Percentiles rank a stretch among this genome's conserved stretches.
Conservation (phyloP, 1,284 basidiomycete genomes). For the Tilletia setariae region DNA sequence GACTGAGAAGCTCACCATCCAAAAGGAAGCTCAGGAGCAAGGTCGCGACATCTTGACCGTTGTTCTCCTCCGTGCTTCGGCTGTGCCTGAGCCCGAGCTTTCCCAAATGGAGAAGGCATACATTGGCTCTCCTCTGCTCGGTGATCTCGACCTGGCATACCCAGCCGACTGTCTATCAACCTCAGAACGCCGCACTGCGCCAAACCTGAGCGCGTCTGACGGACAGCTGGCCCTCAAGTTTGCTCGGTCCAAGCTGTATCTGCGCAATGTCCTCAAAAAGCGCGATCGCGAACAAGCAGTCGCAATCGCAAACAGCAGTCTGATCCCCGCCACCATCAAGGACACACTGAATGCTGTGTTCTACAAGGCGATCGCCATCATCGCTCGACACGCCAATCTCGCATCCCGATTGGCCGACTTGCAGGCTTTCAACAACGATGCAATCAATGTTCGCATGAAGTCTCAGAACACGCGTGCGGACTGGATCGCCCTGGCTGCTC, state of each 20-base stretch:
- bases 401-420: constrained; percentile 46
- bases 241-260: constrained; percentile 46
- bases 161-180: constrained; percentile 34
- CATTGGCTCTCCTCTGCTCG: constrained; percentile 45
- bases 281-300: constrained; percentile 48
- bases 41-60: constrained; percentile 48
- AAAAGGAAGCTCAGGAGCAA: constrained; percentile 28
- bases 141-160: constrained; percentile 39
- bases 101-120: constrained; percentile 46
- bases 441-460: constrained; percentile 40
- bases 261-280: constrained; percentile 44
- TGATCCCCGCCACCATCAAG: constrained; percentile 47
- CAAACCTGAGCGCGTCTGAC: constrained; percentile 37
- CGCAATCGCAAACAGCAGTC: constrained; percentile 40
- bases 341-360: constrained; percentile 47
- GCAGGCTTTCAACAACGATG: constrained; percentile 48
- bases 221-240: constrained; percentile 44
- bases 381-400: constrained; percentile 38
- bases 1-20: constrained; percentile 35
- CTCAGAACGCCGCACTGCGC: constrained; percentile 25
- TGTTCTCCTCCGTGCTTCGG: constrained; percentile 31
- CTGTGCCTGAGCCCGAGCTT: constrained; percentile 23
- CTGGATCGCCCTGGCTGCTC: constrained; percentile 48
- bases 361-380: constrained; percentile 36
- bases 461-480: constrained; percentile 35